A percentile compares a stretch with the other conserved stretches of the same genome.
Evolutionary conservation across 2,329 filamentous ascomycete genomes (phyloP).

Genomic region (Arthrobotrys entomopaga): DNA sequence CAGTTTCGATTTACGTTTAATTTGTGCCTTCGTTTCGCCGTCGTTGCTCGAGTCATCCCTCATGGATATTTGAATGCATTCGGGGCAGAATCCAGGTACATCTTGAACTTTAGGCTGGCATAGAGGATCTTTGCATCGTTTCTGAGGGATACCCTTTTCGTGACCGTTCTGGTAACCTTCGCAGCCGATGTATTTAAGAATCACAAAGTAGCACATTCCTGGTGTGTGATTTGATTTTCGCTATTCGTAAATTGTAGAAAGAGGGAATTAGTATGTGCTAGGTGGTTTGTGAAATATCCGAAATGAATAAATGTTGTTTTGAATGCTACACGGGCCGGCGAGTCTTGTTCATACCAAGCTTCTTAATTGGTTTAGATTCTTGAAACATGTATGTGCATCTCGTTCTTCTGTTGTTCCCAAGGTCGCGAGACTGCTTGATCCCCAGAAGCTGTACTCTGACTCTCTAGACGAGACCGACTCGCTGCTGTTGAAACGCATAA

Average conservation of each 20-base stretch:
- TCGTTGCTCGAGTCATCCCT: slow-evolving; percentile 28
- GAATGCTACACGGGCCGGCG: neutral
- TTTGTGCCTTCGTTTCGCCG: slow-evolving; percentile 3
- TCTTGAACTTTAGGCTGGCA: slow-evolving; percentile 29
- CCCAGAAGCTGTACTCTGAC: too few species aligned
- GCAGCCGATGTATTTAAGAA: slow-evolving; percentile 31
- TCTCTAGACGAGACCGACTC: too few species aligned
- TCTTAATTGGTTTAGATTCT: slow-evolving; percentile 1
- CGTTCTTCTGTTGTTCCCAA: too few species aligned
- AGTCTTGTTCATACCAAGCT: slow-evolving; percentile 6
- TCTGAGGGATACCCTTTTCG: slow-evolving; percentile 15
- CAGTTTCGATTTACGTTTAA: slow-evolving; percentile 1
- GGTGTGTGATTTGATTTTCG: slow-evolving; percentile 16
- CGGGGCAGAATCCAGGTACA: slow-evolving; percentile 35
- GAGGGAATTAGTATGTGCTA: too few species aligned
- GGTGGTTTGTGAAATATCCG: too few species aligned
- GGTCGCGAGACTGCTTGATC: too few species aligned
- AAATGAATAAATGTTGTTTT: too few species aligned
- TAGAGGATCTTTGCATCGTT: slow-evolving; percentile 20
- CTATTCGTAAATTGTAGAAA: neutral
- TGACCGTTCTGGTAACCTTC: slow-evolving; percentile 43
- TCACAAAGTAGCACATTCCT: slow-evolving; percentile 36
- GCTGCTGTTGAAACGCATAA: slow-evolving; percentile 14
- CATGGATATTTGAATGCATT: slow-evolving; percentile 33
- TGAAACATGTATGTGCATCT: slow-evolving; percentile 10